Base-by-base conservation (phyloP, 148 eudicot species). In the Rhododendron ferrugineum region DNA sequence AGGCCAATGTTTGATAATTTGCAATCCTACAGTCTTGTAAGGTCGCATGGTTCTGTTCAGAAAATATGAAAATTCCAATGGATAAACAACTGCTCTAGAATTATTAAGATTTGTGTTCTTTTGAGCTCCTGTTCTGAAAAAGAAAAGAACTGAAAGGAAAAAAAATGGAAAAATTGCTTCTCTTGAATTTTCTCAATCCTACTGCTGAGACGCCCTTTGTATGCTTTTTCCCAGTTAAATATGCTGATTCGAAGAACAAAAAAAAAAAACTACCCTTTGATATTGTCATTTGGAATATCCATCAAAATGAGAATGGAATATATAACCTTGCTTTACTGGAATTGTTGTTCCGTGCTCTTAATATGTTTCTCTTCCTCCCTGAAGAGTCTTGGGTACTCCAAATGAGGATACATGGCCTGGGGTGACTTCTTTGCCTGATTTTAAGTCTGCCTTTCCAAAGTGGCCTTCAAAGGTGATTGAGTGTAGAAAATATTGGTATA, bases 321-420 rank as follows among this genome's bases (percentile, higher is more conserved):
- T 32, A 32, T 72, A 49, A 50, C 46, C 47, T 83, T 72, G 26
- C 46, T 49, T 73, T 83, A 30, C 16, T 50, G 22, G 30, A 37
- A 80, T 62, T 28, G 9, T 47, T 72, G 54, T 62, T 64, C 36
- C 11, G 26, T 47, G 84, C n/a, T 68, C 32, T 50, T 83, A 50
- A 83, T 75, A 49, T 75, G n/a, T 34, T 14, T 84, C 40, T 78
- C 32, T 30, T 22, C 60, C 84, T 34, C 40, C 60, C 13, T 88
- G 89, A 89, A 96, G 99, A 84, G 85, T 94, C 84, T 83, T 92
- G 91, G 99, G 99, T 82, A 97, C 99, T 76, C 99, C 99, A 74
- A 95, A 87, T 89, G 99, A 97, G 87, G 94, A 97, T 82, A 89
- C 93, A 82, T 97, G 98, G 99, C 96, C 98, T 86, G 99, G 99